These are phyloP conservation scores for Eucommia ulmoides DNA, from an alignment of 257 asterid species.

Conservation along the genomic window DNA sequence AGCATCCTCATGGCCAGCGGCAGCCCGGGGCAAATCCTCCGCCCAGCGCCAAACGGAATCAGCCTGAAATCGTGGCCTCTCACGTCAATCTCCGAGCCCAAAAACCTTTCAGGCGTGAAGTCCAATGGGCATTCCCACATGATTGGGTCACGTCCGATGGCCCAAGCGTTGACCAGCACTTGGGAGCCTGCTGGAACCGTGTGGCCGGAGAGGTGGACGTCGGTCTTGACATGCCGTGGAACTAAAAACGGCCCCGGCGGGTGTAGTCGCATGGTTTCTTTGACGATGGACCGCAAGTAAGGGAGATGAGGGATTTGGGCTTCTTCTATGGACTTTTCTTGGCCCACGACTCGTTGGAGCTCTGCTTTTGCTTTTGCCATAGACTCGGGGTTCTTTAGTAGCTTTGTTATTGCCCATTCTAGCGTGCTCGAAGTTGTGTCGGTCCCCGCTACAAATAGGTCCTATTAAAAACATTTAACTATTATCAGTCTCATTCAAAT, in stretches of 20 bases:
- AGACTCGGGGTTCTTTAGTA: no score
- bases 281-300: no score
- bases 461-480: no score
- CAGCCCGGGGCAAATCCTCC: conserved; percentile 3
- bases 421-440: no score
- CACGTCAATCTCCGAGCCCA: neutral
- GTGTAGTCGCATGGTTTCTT: neutral
- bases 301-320: neutral
- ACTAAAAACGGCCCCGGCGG: conserved; percentile 1
- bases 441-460: no score
- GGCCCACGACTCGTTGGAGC: no score
- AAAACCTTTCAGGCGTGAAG: neutral
- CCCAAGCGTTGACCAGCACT: no score
- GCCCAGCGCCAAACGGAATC: conserved; percentile 2
- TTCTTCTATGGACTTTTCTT: no score
- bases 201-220: neutral
- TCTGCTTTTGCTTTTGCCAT: no score
- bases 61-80: neutral
- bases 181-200: no score
- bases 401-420: no score
- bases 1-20: neutral
- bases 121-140: neutral
- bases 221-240: neutral
- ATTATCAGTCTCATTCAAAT: no score
- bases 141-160: neutral